Evolutionary conservation across 2,329 filamentous ascomycete species (phyloP), one percentile per base, ranked within the genome.

Genomic region (Botrytis sinoallii): DNA sequence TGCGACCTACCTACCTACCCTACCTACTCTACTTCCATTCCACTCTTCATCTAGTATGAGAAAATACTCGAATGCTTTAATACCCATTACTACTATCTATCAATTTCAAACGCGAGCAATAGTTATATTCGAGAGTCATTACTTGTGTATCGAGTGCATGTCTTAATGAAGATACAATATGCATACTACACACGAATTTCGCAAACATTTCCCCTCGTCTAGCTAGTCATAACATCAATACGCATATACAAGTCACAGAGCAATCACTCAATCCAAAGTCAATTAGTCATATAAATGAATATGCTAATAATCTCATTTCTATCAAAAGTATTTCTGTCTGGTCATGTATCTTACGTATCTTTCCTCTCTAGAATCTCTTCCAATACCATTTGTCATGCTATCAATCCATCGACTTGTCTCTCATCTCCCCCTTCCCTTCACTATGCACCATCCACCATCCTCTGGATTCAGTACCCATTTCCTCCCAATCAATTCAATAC

Each of bases 301-400:
- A 68, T 68, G 46, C 40, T 55, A 68, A 57, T 55, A 55, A 29
- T 68, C 35, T 40, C 32, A 67, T 55, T 67, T 52, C 48, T 67
- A 38, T 55, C 65, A 38, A n/a, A 40, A 52, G 46, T 67, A 55
- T 67, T 67, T 55, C 65, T 55, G 22, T 55, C 32, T 52, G 14
- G 5, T 57, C 52, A 29, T n/a, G 32, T 55, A 40, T 67, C 32
- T 52, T 67, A 67, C 48, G 32, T 32, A 22, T 52, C 64, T 25
- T n/a, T 18, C 35, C 65, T 18, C 25, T 42, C 40, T 55, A 38
- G 8, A 35, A 46, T 65, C 42, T 65, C 14, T 25, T 25, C 18
- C 3, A 65, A 48, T 48, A 25, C 63, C 22, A 44, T 48, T 48
- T 25, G 14, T n/a, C n/a, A 8, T 35, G 5, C 29, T 12, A n/a